Evolutionary conservation across 805 yeast species (phyloP), one percentile per base, ranked within the genome.

Genomic region (Starmerella stellata): DNA sequence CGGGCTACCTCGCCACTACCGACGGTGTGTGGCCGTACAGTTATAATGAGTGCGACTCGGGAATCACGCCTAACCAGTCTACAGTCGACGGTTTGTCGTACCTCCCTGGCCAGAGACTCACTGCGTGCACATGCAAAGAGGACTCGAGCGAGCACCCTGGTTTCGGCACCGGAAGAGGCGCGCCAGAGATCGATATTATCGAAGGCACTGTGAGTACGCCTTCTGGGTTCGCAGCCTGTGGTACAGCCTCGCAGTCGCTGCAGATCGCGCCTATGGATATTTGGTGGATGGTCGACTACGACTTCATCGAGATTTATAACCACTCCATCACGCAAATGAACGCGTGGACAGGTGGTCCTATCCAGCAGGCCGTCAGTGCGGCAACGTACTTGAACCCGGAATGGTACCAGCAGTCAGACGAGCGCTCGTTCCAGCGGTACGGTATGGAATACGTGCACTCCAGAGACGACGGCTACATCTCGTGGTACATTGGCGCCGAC

Each of bases 21-120:
- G 93, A 85, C 20, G 95, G 95, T 43, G 76, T 79, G 21, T 85
- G 96, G 96, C 95, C 96, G 3, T 85, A 83, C 52, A 65, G 87
- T 2, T 85, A 85, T 56, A 76, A 77, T 27, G 56, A 72, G 3
- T 85, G 95, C 60, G 95, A 85, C 62, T 83, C 85, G 2, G 96
- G 96, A 48, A 83, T 83, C 47, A 83, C 95, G 2, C 79, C 94
- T 14, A 85, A 85, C 57, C 95, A 85, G 62, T 77, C 92, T 5
- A 72, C 92, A 0, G 66, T 78, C 1, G 95, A 85, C 57, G 96
- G 96, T 42, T 72, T 83, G 30, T 77, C 85, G 2, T 81, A 72
- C 52, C 62, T 85, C 39, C 82, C 87, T 0, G 95, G 95, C 23
- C 95, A 85, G 59, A 69, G 69, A 47, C 64, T 85, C 45, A 72